phyloP scores from a whole-genome alignment of 192 early-diverging fungal genomes.

The Lunasporangiospora selenospora region DNA sequence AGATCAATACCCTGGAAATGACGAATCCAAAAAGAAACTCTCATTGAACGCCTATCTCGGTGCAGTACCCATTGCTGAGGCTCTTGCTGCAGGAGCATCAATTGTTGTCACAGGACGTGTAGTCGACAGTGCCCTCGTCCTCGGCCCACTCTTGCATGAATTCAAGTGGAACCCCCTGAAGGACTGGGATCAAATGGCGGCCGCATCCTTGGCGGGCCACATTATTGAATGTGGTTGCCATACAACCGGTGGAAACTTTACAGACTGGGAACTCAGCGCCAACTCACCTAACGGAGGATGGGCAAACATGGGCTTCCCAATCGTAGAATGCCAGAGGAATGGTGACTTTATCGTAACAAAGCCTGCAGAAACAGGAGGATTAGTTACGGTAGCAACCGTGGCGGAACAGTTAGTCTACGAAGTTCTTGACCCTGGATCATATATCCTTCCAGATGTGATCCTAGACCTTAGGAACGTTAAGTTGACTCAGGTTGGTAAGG shows the following conservation, averaged over 20 bases:
- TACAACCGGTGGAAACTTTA: constrained; percentile 73
- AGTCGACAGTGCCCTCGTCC: constrained; percentile 69
- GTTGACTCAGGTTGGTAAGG: constrained; percentile 56
- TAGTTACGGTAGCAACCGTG: constrained; percentile 64
- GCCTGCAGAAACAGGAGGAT: constrained; percentile 65
- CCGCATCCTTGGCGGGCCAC: constrained; percentile 69
- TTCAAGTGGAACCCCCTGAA: constrained; percentile 57
- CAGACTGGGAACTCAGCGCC: constrained; percentile 65
- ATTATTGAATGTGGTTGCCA: constrained; percentile 76
- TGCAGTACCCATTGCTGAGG: constrained; percentile 59
- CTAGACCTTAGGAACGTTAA: constrained; percentile 65
- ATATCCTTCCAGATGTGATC: constrained; percentile 70
- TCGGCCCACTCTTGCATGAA: constrained; percentile 69
- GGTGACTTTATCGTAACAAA: constrained; percentile 68
- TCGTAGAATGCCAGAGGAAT: constrained; percentile 61
- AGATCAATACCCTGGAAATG: constrained; percentile 56
- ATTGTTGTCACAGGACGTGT: constrained; percentile 74
- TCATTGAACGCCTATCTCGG: constrained; percentile 72
- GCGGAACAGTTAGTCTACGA: constrained; percentile 73
- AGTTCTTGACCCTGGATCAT: constrained; percentile 67
- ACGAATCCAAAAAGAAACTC: constrained; percentile 61
- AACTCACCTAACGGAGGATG: constrained; percentile 61
- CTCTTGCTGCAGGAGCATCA: constrained; percentile 61
- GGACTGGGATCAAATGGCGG: constrained; percentile 65
- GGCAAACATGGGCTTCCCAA: constrained; percentile 73